phyloP scores from a whole-genome alignment of 257 asterid genomes.

The Scutellaria barbata region DNA sequence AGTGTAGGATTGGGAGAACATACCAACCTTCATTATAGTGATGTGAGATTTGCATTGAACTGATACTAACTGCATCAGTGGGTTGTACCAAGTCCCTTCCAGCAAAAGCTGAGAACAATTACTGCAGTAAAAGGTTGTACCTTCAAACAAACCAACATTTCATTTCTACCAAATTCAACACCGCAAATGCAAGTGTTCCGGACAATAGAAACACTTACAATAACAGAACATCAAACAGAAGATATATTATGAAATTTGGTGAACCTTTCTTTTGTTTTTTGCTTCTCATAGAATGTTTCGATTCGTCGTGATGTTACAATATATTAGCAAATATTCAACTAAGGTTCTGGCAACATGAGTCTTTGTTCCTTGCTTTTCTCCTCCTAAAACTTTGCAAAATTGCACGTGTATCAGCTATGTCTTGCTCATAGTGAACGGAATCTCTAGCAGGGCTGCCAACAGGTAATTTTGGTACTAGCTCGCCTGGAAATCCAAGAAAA shows the following conservation, averaged over 20 bases:
- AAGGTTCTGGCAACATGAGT: constrained; percentile 21
- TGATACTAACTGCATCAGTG: background rate
- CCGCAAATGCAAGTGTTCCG: background rate
- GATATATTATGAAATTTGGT: background rate
- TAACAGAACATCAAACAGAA: background rate
- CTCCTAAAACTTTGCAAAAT: background rate
- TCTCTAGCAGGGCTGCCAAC: constrained; percentile 17
- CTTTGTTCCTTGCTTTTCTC: background rate
- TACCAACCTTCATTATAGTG: too few species aligned
- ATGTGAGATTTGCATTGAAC: background rate
- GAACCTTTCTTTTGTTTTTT: background rate
- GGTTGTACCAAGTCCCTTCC: background rate
- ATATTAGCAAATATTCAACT: constrained; percentile 26
- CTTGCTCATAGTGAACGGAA: constrained; percentile 15
- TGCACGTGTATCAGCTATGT: background rate
- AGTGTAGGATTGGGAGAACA: too few species aligned
- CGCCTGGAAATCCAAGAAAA: constrained; percentile 81
- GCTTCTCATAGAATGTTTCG: constrained; percentile 10
- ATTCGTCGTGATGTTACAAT: constrained; percentile 28
- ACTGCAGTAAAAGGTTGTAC: background rate
- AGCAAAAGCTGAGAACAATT: too few species aligned
- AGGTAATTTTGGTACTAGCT: constrained; percentile 41
- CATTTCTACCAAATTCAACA: background rate
- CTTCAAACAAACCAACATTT: background rate
- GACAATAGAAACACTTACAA: background rate